These are phyloP conservation scores for Acanthamoeba castellanii DNA, from an alignment of 208 protist genomes.

Conservation along the genomic window DNA sequence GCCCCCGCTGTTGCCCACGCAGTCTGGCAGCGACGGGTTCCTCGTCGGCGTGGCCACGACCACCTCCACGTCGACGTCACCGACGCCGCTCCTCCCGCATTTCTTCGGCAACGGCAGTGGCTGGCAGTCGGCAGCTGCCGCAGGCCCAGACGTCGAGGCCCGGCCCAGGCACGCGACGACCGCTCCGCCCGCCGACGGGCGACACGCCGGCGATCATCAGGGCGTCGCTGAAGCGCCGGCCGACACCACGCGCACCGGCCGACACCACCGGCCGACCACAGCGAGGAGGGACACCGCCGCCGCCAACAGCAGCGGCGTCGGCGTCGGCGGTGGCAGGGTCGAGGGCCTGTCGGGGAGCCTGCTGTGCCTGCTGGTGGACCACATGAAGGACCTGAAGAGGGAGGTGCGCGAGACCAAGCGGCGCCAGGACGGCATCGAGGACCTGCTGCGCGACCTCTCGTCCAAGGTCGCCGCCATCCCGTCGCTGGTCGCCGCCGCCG, in stretches of 20 bases:
- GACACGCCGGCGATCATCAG: no score
- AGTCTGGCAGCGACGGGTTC: neutral
- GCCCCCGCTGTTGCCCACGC: neutral
- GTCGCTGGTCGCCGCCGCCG: neutral
- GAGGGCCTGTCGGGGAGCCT: neutral
- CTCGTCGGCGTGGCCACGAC: no score
- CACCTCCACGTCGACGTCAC: neutral
- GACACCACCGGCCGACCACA: neutral
- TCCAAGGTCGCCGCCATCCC: neutral
- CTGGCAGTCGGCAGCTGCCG: neutral
- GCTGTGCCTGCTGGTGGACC: neutral
- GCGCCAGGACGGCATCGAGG: neutral
- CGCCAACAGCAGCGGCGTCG: no score
- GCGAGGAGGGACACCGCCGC: neutral
- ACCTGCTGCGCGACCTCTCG: neutral
- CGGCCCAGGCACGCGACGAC: neutral
- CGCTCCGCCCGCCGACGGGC: neutral
- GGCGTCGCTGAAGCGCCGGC: no score
- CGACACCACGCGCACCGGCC: no score
- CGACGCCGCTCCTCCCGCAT: no score
- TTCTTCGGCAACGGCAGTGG: no score
- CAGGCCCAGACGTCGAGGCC: neutral
- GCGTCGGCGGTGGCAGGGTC: no score
- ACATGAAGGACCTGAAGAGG: neutral
- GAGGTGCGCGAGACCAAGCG: constrained; percentile 5